These are phyloP conservation scores for Medicago truncatula DNA, from an alignment of 306 rosid genomes.

Conservation along the genomic window MtrunA17r5.0-ANR NC_053046.1:43347001-43347500, in stretches of 20 bases:
- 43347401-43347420: constrained; percentile 22
- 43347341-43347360: constrained; percentile 13
- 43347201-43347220: constrained; percentile 6
- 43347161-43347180: neutral
- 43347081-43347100: constrained; percentile 21
- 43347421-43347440: constrained; percentile 25
- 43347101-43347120: neutral
- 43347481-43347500: constrained; percentile 12
- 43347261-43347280: neutral
- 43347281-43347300: constrained; percentile 27
- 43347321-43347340: constrained; percentile 8
- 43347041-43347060: constrained; percentile 76
- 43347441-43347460: neutral
- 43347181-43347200: constrained; percentile 5
- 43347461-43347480: constrained; percentile 31
- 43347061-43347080: constrained; percentile 38
- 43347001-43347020: constrained; percentile 64
- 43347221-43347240: neutral
- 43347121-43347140: neutral
- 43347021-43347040: constrained; percentile 72
- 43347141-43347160: constrained; percentile 15
- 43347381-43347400: constrained; percentile 7
- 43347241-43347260: constrained; percentile 13
- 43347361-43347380: constrained; percentile 14
- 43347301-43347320: constrained; percentile 14